A percentile compares a stretch with the other conserved stretches of the same genome.
Evolutionary conservation across 108 stramenopile species (phyloP).

Genomic region (Nitzschia palea): DNA sequence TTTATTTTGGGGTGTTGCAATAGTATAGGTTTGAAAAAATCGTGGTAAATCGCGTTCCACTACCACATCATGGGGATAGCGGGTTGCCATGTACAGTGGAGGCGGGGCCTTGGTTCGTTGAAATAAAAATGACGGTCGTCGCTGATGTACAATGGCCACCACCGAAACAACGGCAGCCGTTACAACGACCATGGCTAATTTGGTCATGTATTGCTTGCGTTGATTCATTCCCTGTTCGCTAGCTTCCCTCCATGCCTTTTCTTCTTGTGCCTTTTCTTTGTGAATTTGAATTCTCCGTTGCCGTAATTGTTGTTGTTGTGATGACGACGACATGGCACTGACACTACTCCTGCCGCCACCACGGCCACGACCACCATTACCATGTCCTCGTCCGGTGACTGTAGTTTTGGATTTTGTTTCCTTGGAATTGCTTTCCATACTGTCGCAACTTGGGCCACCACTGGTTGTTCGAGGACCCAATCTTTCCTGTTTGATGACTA

Average conservation of each 20-base stretch:
- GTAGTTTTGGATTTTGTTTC: no score
- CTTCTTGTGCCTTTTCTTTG: slow-evolving; percentile 4
- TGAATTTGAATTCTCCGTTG: slow-evolving; percentile 18
- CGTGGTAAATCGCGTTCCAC: slow-evolving; percentile 36
- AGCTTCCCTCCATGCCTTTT: background rate
- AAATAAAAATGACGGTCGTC: slow-evolving; percentile 1
- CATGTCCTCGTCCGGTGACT: no score
- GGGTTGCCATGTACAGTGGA: slow-evolving; percentile 24
- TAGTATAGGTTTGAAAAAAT: slow-evolving; percentile 36
- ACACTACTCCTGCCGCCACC: no score
- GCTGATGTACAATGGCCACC: slow-evolving; percentile 1
- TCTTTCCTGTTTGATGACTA: no score
- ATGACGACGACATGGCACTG: no score
- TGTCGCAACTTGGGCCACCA: no score
- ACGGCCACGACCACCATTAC: no score
- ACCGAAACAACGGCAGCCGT: slow-evolving; percentile 21
- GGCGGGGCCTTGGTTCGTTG: slow-evolving; percentile 5
- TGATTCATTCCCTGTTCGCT: background rate
- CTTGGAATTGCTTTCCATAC: no score
- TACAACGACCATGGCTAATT: slow-evolving; percentile 10
- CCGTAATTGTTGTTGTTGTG: slow-evolving; percentile 13
- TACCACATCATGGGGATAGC: slow-evolving; percentile 18
- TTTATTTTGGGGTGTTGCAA: slow-evolving; percentile 31
- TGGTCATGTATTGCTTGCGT: slow-evolving; percentile 8
- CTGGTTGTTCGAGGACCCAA: no score